These are phyloP conservation scores for Crithidia brevicula DNA, from an alignment of 208 protist species.

Conservation along the genomic window DNA sequence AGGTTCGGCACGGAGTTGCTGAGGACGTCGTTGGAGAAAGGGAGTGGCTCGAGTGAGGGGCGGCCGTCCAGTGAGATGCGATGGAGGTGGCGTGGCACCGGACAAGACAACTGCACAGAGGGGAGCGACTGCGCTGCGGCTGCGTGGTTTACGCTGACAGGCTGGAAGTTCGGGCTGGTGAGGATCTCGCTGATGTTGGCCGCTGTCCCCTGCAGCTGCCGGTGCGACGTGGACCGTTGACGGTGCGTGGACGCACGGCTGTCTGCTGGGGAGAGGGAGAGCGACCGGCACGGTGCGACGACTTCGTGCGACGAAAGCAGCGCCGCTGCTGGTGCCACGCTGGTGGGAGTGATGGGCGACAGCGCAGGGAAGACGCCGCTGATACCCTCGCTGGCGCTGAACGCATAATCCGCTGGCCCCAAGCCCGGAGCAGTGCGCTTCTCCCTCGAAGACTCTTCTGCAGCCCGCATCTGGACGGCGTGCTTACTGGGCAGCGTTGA, in stretches of 20 bases:
- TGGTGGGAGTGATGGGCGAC: background rate
- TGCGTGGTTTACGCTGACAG: background rate
- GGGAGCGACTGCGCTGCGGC: background rate
- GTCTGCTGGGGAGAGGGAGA: background rate
- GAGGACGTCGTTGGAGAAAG: too few relatives aligned
- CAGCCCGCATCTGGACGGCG: too few relatives aligned
- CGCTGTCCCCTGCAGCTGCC: background rate
- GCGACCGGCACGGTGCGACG: background rate
- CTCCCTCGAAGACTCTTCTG: background rate
- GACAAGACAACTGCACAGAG: background rate
- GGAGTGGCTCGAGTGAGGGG: slow-evolving; percentile 1
- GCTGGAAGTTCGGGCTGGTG: background rate
- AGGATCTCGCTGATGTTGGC: background rate
- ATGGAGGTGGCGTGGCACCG: background rate
- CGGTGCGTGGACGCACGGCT: background rate
- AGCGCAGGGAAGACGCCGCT: slow-evolving; percentile 2
- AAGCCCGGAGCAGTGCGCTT: background rate
- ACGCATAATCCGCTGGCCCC: background rate
- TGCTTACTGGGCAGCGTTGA: background rate
- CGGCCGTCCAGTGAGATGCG: background rate
- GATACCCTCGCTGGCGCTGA: slow-evolving; percentile 3
- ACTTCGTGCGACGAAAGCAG: slow-evolving; percentile 2
- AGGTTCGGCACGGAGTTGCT: background rate
- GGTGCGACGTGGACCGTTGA: background rate
- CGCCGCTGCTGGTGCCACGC: background rate